Base-by-base conservation (phyloP, 257 asterid species). In the Plectranthus barbatus region DNA sequence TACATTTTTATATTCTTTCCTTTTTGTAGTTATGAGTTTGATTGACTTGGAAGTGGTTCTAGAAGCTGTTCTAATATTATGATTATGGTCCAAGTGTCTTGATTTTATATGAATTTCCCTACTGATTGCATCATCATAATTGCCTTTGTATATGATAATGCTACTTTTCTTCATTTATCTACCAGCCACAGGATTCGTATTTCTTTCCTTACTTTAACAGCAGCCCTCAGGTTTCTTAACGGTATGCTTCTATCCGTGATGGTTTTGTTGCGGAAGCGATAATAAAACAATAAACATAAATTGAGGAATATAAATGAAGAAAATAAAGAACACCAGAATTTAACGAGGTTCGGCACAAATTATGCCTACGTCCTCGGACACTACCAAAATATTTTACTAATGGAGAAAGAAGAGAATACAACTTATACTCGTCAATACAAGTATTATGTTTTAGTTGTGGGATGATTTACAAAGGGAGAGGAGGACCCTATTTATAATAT, bases 211-310 rank as follows among this genome's bases (percentile, higher is more conserved):
- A 79, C 97, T 67, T 86, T 71, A 41, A 76, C 72, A 65, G 98
- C 97, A 44, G 98, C 98, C 41, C 89, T 90, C 81, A 85, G 78
- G 78, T 90, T 93, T 70, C 73, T 84, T 21, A 79, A 87, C 11
- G 99, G 97, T 92, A 81, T 44, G 51, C 64, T 60, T 74, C 68
- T 74, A 13, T 60, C 64, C 54, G 39, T 39, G 39, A 26, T 26
- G n/a, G n/a, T n/a, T n/a, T n/a, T n/a, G n/a, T n/a, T n/a, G n/a
- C n/a, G n/a, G n/a, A n/a, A n/a, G n/a, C n/a, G n/a, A n/a, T n/a
- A n/a, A n/a, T n/a, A n/a, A n/a, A n/a, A n/a, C n/a, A n/a, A n/a
- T n/a, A n/a, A n/a, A n/a, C n/a, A n/a, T n/a, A n/a, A n/a, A n/a
- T n/a, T n/a, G n/a, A n/a, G n/a, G n/a, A n/a, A n/a, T n/a, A n/a